Base-by-base conservation (phyloP, 768 basidiomycete species). In the Phaeotremella fagi region DNA sequence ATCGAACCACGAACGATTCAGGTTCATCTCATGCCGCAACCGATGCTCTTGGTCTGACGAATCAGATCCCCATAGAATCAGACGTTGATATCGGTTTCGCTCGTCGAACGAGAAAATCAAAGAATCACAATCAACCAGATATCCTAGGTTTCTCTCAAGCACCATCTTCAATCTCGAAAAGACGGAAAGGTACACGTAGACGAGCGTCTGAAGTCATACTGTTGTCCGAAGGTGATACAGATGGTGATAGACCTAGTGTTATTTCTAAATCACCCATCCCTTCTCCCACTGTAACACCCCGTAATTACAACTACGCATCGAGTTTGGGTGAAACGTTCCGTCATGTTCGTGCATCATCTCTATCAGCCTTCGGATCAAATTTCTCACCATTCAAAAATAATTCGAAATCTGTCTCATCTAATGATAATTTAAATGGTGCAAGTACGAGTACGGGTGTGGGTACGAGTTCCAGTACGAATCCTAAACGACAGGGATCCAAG, bases 1-100 rank as follows among this genome's bases (percentile, higher is more conserved):
- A 76, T 16, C 57, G 68, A 26, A 66, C 66, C 4, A 66, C 64
- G 15, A 71, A 60, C 48, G 67, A 71, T 38, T 44, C 56, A 29
- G 52, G 25, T 41, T 42, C 46, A 27, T 55, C 36, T n/a, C 52
- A 36, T 9, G 16, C 61, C 46, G 20, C 56, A 54, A 35, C 25
- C 9, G 55, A 61, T 45, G 52, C 59, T 59, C 37, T 51, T 55
- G 42, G 54, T 60, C 55, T 76, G 14, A 82, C 85, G 24, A 73
- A 75, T 9, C 84, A 86, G 9, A 70, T 88, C 29, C 82, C 88
- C 7, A 78, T 86, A 50, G 89, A 90, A 62, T 85, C 87, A 0
- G 89, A 92, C 66, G 82, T 82, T 0, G 89, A 90, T 73, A 78
- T 77, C 3, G 85, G 85, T 0, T 87, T 87, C 64, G 74, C 78